phyloP scores from a whole-genome alignment of 352 stramenopile species.

The Phytopythium aichiense region DNA sequence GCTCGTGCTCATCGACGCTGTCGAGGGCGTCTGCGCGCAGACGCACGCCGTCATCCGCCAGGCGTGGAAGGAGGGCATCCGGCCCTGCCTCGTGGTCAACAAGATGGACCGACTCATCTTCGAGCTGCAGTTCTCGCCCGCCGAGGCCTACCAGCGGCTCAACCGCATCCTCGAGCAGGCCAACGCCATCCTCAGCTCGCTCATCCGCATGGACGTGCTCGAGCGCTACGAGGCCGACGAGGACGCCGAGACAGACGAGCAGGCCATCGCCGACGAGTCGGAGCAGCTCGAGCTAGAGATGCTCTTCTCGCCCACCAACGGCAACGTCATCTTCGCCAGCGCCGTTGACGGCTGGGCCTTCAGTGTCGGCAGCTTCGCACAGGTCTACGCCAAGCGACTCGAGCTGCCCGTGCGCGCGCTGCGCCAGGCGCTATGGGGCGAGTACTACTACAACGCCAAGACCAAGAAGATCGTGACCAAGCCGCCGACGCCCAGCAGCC shows the following conservation, averaged over 20 bases:
- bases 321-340: constrained; percentile 93
- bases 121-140: constrained; percentile 89
- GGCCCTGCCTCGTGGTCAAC: constrained; percentile 95
- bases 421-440: constrained; percentile 87
- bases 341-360: constrained; percentile 93
- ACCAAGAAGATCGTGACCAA: constrained; percentile 88
- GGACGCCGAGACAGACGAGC: constrained; percentile 28
- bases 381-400: constrained; percentile 69
- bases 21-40: constrained; percentile 95
- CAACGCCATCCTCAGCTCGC: constrained; percentile 79
- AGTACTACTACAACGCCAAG: constrained; percentile 90
- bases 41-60: constrained; percentile 90
- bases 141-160: constrained; percentile 92
- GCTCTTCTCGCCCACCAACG: constrained; percentile 82
- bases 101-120: constrained; percentile 96
- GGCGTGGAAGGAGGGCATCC: constrained; percentile 92
- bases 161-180: constrained; percentile 91
- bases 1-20: constrained; percentile 94
- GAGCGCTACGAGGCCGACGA: constrained; percentile 40
- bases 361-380: constrained; percentile 76
- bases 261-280: constrained; percentile 65
- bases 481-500: constrained; percentile 57
- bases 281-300: constrained; percentile 63
- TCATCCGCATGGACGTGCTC: constrained; percentile 77
- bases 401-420: constrained; percentile 59